Percentiles rank a stretch among this genome's conserved stretches.
These are phyloP conservation scores for Citrullus amarus DNA, from an alignment of 306 rosid species.

Conservation along the genomic window DNA sequence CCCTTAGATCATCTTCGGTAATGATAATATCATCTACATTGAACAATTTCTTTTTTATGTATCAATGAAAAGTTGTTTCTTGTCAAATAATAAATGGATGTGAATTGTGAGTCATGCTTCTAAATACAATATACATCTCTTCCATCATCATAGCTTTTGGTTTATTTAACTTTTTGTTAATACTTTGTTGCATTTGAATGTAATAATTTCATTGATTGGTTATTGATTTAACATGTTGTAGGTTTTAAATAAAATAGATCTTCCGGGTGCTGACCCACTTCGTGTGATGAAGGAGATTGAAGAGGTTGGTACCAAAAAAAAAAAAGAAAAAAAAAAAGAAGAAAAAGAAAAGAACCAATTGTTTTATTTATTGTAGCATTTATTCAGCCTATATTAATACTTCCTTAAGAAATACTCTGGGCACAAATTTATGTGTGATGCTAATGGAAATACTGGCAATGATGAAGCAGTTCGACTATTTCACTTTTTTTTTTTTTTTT, in stretches of 20 bases:
- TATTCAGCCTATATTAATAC: neutral
- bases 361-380: neutral
- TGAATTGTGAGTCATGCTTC: too few species aligned
- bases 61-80: too few species aligned
- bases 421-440: neutral
- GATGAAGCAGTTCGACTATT: neutral
- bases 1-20: too few species aligned
- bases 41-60: too few species aligned
- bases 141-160: too few species aligned
- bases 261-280: slow-evolving; percentile 93
- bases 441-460: neutral
- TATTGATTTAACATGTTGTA: slow-evolving; percentile 21
- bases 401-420: neutral
- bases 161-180: neutral
- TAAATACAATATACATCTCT: too few species aligned
- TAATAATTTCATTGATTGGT: neutral
- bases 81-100: too few species aligned
- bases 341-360: neutral
- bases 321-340: neutral
- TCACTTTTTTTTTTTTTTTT: neutral
- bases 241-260: slow-evolving; percentile 94
- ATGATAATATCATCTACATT: too few species aligned
- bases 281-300: slow-evolving; percentile 74
- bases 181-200: slow-evolving; percentile 1
- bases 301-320: slow-evolving; percentile 37